Percentiles rank a stretch among this genome's conserved stretches.
These are phyloP conservation scores for Oxytropis ochrocephala DNA, from an alignment of 306 rosid species.

Conservation along the genomic window DNA sequence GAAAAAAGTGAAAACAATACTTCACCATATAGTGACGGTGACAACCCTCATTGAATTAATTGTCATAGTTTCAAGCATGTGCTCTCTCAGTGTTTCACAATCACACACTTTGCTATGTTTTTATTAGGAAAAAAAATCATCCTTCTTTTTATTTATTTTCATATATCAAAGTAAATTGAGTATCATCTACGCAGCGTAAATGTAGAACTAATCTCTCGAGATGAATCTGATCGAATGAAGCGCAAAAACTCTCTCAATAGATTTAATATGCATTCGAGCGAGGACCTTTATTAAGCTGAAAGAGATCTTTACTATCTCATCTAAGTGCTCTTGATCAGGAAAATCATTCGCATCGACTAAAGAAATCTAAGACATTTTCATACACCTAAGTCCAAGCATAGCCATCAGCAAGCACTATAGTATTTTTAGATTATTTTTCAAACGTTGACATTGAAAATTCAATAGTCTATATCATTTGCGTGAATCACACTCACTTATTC, in stretches of 20 bases:
- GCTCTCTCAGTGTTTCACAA: constrained; percentile 23
- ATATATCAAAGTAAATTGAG: too few relatives aligned
- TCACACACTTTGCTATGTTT: constrained; percentile 23
- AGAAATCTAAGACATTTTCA: background rate
- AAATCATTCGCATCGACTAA: constrained; percentile 35
- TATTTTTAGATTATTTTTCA: constrained; percentile 5
- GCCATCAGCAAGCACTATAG: constrained; percentile 46
- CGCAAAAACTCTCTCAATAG: too few relatives aligned
- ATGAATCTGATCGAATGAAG: too few relatives aligned
- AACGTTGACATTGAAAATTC: constrained; percentile 58
- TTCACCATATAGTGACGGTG: constrained; percentile 10
- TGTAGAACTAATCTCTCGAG: too few relatives aligned
- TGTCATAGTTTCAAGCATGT: constrained; percentile 24
- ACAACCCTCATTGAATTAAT: constrained; percentile 7
- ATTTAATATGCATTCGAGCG: too few relatives aligned
- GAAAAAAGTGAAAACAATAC: background rate
- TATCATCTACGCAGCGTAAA: too few relatives aligned
- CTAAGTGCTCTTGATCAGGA: too few relatives aligned
- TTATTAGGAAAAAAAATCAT: constrained; percentile 19
- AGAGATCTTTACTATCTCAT: too few relatives aligned
- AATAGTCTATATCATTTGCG: constrained; percentile 35
- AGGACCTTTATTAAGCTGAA: too few relatives aligned
- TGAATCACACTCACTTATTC: constrained; percentile 33
- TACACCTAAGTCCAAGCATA: constrained; percentile 26
- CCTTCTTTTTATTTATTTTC: too few relatives aligned